Percentiles rank a stretch among this genome's conserved stretches.
These are phyloP conservation scores for Monosporozyma siamensis DNA, from an alignment of 805 yeast species.

Conservation along the genomic window DNA sequence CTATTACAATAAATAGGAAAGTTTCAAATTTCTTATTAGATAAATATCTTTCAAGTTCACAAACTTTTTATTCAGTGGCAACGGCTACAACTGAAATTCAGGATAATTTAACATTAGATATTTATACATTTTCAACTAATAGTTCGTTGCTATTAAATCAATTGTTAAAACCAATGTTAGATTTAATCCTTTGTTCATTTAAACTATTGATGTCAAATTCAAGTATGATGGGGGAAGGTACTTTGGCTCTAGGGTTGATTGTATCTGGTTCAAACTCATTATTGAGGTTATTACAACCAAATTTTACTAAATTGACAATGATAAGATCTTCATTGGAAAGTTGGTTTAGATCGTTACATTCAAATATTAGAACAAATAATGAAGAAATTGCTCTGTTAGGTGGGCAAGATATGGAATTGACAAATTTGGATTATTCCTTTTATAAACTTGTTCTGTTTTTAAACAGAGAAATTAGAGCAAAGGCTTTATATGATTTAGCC, in stretches of 20 bases:
- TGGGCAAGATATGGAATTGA: constrained; percentile 74
- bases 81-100: constrained; percentile 16
- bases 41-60: constrained; percentile 56
- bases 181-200: constrained; percentile 69
- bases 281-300: constrained; percentile 74
- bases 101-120: constrained; percentile 55
- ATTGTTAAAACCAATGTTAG: constrained; percentile 72
- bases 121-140: constrained; percentile 61
- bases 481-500: constrained; percentile 73
- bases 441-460: constrained; percentile 73
- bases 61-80: constrained; percentile 24
- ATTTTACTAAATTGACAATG: constrained; percentile 72
- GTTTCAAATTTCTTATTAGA: constrained; percentile 57
- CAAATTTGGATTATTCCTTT: constrained; percentile 66
- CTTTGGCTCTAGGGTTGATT: constrained; percentile 64
- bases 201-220: constrained; percentile 49
- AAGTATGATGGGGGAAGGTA: constrained; percentile 55
- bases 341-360: constrained; percentile 71
- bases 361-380: constrained; percentile 64
- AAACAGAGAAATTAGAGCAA: constrained; percentile 63
- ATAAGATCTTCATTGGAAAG: constrained; percentile 77
- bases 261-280: constrained; percentile 73
- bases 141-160: constrained; percentile 73
- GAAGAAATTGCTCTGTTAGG: constrained; percentile 83
- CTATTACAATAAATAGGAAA: constrained; percentile 51